Percentiles rank a stretch among this genome's conserved stretches.
Evolutionary conservation across 352 stramenopile species (phyloP).

Genomic region (Phytophthora agathidicida): DNA sequence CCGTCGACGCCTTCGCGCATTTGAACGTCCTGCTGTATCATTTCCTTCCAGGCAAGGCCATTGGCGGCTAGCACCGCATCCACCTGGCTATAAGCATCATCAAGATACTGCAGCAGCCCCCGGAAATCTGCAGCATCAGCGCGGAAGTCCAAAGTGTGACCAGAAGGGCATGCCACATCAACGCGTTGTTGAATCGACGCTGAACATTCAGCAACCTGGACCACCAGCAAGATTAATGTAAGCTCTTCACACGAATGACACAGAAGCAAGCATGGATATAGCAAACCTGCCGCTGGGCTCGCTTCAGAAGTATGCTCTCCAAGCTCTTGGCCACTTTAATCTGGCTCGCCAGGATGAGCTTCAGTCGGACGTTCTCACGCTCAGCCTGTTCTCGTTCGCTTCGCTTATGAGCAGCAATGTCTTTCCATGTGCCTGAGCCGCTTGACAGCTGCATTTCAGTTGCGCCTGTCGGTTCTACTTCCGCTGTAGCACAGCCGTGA

Average conservation of each 20-base stretch:
- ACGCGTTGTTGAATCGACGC: conserved; percentile 19
- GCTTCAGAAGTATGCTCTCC: conserved; percentile 43
- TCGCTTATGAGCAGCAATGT: conserved; percentile 14
- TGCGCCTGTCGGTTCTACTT: not conserved
- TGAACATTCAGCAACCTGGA: conserved; percentile 22
- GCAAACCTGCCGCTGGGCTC: conserved; percentile 22
- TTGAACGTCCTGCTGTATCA: conserved; percentile 31
- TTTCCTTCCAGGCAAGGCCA: conserved; percentile 30
- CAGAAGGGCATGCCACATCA: conserved; percentile 15
- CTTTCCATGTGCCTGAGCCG: conserved; percentile 12
- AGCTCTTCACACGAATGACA: not conserved
- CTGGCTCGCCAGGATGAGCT: conserved; percentile 47
- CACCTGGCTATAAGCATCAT: conserved; percentile 28
- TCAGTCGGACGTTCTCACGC: conserved; percentile 38
- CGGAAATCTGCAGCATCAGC: conserved; percentile 31
- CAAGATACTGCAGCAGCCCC: conserved; percentile 27
- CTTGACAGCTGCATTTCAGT: not conserved
- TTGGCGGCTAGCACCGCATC: conserved; percentile 33
- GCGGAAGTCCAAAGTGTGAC: conserved; percentile 22
- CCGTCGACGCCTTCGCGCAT: conserved; percentile 29
- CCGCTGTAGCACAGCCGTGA: not conserved
- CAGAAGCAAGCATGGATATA: not conserved
- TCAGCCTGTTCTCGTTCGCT: conserved; percentile 21
- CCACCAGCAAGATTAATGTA: not conserved
- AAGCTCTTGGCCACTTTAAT: conserved; percentile 52